Conservation (phyloP, 2,329 filamentous ascomycete genomes). For the Penicillium vulpinum region DNA sequence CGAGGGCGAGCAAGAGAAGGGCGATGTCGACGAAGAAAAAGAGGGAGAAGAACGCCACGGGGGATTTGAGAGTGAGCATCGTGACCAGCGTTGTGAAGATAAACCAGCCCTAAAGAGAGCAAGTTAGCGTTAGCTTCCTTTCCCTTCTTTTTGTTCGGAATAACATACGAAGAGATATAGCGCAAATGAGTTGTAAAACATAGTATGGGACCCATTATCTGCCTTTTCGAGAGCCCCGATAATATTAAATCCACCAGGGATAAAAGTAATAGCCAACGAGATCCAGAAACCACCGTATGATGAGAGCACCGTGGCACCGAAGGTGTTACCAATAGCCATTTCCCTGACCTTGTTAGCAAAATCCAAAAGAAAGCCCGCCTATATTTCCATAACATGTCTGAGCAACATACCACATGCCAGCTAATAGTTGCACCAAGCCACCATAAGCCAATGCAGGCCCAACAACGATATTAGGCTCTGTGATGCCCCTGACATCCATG, state of each 20-base stretch:
- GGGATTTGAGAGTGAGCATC: slow-evolving; percentile 70
- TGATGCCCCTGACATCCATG: slow-evolving; percentile 60
- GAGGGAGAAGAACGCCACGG: slow-evolving; percentile 70
- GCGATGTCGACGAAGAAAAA: slow-evolving; percentile 73
- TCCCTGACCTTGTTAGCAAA: slow-evolving; percentile 55
- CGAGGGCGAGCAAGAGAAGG: slow-evolving; percentile 67
- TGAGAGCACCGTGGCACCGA: slow-evolving; percentile 72
- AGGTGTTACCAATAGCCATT: slow-evolving; percentile 76
- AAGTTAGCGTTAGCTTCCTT: slow-evolving; percentile 7
- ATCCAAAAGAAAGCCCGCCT: too few species aligned
- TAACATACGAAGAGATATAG: slow-evolving; percentile 58
- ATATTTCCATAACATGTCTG: neutral
- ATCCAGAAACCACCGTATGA: slow-evolving; percentile 83
- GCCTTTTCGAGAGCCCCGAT: slow-evolving; percentile 45
- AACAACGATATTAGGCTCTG: slow-evolving; percentile 63
- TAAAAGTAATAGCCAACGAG: slow-evolving; percentile 66
- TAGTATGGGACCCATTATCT: slow-evolving; percentile 36
- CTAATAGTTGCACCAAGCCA: slow-evolving; percentile 70
- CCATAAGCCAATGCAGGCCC: slow-evolving; percentile 69
- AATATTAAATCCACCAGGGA: slow-evolving; percentile 63
- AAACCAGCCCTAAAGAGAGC: slow-evolving; percentile 62
- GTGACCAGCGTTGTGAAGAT: slow-evolving; percentile 75
- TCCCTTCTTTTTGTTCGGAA: neutral
- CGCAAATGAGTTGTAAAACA: slow-evolving; percentile 60
- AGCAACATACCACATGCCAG: slow-evolving; percentile 71